phyloP scores from a whole-genome alignment of 1,139 yeast species.

The Pichia sp. region DNA sequence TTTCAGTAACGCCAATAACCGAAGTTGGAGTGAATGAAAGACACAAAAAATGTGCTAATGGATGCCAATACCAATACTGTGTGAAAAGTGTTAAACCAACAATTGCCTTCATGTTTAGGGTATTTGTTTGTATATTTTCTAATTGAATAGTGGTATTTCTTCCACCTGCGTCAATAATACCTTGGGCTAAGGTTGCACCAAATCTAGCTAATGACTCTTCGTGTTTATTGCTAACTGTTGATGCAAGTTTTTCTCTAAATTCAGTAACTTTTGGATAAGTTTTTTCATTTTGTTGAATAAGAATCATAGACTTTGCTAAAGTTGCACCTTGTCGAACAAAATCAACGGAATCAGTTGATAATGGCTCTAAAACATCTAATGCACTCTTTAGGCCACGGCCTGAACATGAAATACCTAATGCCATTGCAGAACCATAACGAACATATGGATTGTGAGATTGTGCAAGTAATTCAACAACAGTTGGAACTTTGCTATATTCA shows the following conservation, averaged over 20 bases:
- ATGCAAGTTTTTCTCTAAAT: conserved; percentile 67
- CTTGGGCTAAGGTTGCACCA: conserved; percentile 96
- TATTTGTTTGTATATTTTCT: conserved; percentile 86
- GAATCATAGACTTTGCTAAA: conserved; percentile 85
- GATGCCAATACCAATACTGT: conserved; percentile 99
- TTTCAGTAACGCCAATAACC: conserved; percentile 78
- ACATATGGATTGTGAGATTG: conserved; percentile 98
- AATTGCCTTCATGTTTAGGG: conserved; percentile 82
- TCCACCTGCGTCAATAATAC: conserved; percentile 98
- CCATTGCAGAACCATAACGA: conserved; percentile 96
- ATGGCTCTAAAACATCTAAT: conserved; percentile 84
- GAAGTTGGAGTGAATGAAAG: conserved; percentile 92
- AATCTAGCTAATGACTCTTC: conserved; percentile 96
- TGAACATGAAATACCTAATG: conserved; percentile 94
- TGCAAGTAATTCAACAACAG: conserved; percentile 85
- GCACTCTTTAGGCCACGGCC: conserved; percentile 90
- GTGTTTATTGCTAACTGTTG: conserved; percentile 75
- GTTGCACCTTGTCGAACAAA: conserved; percentile 98
- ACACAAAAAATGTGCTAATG: conserved; percentile 86
- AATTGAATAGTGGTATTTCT: conserved; percentile 91
- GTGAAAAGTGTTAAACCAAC: conserved; percentile 86
- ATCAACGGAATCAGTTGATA: conserved; percentile 90
- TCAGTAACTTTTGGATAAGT: conserved; percentile 74
- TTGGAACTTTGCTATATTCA: conserved; percentile 90
- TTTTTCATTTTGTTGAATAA: conserved; percentile 89